Conservation (phyloP, 1,139 yeast species). For the Debaryomyces robertsiae region DNA sequence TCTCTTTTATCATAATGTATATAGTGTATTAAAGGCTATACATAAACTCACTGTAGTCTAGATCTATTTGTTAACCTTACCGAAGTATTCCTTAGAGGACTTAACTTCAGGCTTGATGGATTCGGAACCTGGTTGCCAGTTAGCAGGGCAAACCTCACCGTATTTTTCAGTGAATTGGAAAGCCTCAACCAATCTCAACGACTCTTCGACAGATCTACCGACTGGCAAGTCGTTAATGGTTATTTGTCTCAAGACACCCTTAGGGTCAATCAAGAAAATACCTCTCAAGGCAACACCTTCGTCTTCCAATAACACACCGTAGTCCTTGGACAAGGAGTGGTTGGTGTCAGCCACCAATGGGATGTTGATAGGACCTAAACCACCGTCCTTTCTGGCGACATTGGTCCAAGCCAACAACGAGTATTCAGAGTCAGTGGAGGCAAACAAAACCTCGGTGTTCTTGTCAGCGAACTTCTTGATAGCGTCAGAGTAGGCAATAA, state of each 20-base stretch:
- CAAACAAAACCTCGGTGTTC: conserved; percentile 87
- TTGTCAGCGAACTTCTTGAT: conserved; percentile 84
- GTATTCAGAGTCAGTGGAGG: conserved; percentile 98
- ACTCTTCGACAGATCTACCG: conserved; percentile 98
- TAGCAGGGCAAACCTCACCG: conserved; percentile 99
- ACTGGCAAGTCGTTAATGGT: conserved; percentile 98
- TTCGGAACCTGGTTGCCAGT: conserved; percentile 98
- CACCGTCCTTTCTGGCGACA: conserved; percentile 95
- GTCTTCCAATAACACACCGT: conserved; percentile 95
- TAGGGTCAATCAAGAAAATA: conserved; percentile 95
- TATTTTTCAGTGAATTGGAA: conserved; percentile 92
- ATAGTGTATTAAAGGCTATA: no score
- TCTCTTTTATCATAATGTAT: no score
- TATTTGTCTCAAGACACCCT: conserved; percentile 90
- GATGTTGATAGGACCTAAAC: conserved; percentile 91
- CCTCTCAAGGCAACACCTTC: conserved; percentile 98
- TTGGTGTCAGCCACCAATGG: conserved; percentile 96
- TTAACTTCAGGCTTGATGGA: conserved; percentile 89
- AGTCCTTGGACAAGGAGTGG: conserved; percentile 91
- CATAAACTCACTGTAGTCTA: no score
- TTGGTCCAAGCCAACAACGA: conserved; percentile 98
- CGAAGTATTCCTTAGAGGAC: conserved; percentile 81
- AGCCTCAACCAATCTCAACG: conserved; percentile 91
- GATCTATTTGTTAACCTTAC: conserved; percentile 47
- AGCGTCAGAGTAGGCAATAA: conserved; percentile 97